Conservation (phyloP, 208 protist genomes). For the Blechomonas ayalai region DNA sequence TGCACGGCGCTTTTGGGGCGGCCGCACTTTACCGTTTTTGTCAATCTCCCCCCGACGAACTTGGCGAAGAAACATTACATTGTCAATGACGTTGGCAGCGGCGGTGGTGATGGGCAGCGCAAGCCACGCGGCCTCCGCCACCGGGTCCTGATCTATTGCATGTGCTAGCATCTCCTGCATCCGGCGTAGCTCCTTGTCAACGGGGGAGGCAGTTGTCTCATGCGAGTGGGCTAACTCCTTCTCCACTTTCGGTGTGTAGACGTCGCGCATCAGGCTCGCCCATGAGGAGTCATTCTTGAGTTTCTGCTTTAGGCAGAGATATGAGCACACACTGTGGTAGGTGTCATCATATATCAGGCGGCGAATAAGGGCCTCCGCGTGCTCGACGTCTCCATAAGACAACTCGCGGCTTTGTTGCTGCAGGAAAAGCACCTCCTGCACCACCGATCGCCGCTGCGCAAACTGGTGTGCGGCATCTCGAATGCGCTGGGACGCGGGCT, state of each 20-base stretch:
- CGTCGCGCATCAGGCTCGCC: slow-evolving; percentile 59
- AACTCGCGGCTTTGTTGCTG: slow-evolving; percentile 8
- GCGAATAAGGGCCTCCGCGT: slow-evolving; percentile 7
- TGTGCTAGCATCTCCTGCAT: slow-evolving; percentile 1
- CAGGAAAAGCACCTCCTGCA: slow-evolving; percentile 33
- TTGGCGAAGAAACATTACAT: slow-evolving; percentile 34
- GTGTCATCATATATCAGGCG: slow-evolving; percentile 45
- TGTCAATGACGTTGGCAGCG: slow-evolving; percentile 47
- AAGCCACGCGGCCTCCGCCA: slow-evolving; percentile 22
- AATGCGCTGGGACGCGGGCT: slow-evolving; percentile 33
- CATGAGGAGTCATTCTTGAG: slow-evolving; percentile 56
- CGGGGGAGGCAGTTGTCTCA: background rate
- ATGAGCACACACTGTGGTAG: slow-evolving; percentile 40
- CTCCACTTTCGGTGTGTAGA: slow-evolving; percentile 16
- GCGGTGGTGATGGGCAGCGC: slow-evolving; percentile 24
- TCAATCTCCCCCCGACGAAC: slow-evolving; percentile 27
- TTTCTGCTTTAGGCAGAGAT: slow-evolving; percentile 27
- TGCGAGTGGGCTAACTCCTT: background rate
- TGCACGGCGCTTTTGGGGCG: background rate
- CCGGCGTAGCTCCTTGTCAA: background rate
- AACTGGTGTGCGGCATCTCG: slow-evolving; percentile 15
- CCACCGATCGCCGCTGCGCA: slow-evolving; percentile 18
- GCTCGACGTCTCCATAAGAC: slow-evolving; percentile 8
- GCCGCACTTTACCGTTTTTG: slow-evolving; percentile 3
- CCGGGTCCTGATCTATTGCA: background rate